Evolutionary conservation across 177 flowering plant genomes (phyloP), one percentile per base, ranked within the genome.

Genomic region (Vitis hybrid): DNA sequence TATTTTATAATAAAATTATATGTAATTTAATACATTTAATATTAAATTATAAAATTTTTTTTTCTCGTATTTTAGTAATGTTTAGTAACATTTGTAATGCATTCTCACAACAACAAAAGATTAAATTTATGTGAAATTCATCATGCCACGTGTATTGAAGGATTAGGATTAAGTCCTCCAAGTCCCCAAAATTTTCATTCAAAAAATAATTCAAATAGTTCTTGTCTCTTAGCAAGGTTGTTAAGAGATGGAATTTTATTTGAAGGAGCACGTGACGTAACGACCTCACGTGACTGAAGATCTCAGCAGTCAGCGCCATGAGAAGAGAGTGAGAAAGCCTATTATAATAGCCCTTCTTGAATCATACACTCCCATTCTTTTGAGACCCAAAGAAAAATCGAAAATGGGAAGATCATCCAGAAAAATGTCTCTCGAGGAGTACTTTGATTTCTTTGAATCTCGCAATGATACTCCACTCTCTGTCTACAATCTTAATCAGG

Each of bases 401-500:
- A 58, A 19, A 44, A 65, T 17, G 10, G 52, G 17, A 64, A 31
- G 75, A 71, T 8, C 55, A 38, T 20, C 13, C 31, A 11, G 31
- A 18, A 61, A 55, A 59, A 54, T 69, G 15, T 49, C 73, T n/a
- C 71, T 83, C 17, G 86, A 83, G 31, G 66, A 62, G 18, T 83
- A 81, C 75, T 4, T 83, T 6, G 52, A 75, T 3, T 77, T 83
- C 68, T 12, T 61, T 19, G 62, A n/a, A 14, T 71, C 76, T 66
- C 72, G 24, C 51, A 50, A 71, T 2, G 47, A 60, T 10, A 1
- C 9, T 51, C 13, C 20, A 18, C 75, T 75, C 74, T 70, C 72
- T n/a, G 15, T 31, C 59, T 18, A 22, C 38, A 57, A 55, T 15
- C 80, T 83, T 73, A 67, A 79, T 65, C 72, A 78, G 79, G 83